Evolutionary conservation across 768 basidiomycete genomes (phyloP).

Genomic region (Mycena belliarum): DNA sequence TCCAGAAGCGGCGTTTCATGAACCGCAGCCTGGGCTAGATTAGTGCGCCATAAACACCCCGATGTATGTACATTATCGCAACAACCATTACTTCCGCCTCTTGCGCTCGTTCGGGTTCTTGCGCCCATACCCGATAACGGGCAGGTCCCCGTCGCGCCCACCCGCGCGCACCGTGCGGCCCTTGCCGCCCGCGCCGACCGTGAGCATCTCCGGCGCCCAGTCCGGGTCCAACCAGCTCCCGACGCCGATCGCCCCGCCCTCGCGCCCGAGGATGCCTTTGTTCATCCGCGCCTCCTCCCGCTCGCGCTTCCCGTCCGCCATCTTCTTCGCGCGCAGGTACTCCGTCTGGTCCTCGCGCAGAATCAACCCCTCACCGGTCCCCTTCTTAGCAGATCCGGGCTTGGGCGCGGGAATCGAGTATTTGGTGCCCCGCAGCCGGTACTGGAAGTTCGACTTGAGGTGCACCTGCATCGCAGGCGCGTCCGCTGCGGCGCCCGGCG

Average conservation of each 20-base stretch:
- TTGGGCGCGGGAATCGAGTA: conserved; percentile 93
- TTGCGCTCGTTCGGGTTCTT: conserved; percentile 88
- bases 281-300: conserved; percentile 79
- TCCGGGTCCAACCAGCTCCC: conserved; percentile 96
- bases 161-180: conserved; percentile 54
- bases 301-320: conserved; percentile 67
- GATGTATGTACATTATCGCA: conserved; percentile 19
- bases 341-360: conserved; percentile 91
- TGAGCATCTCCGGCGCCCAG: conserved; percentile 84
- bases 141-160: conserved; percentile 69
- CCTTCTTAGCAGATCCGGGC: conserved; percentile 82
- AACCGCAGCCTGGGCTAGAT: conserved; percentile 81
- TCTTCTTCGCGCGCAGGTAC: conserved; percentile 81
- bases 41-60: conserved; percentile 32
- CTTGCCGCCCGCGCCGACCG: conserved; percentile 67
- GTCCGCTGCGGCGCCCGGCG: conserved; percentile 59
- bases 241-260: conserved; percentile 51
- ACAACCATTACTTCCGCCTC: conserved; percentile 48
- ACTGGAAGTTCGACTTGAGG: conserved; percentile 95
- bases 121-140: conserved; percentile 82
- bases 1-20: conserved; percentile 97
- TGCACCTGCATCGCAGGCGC: conserved; percentile 82
- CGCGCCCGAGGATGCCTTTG: conserved; percentile 57
- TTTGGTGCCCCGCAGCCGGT: conserved; percentile 85
- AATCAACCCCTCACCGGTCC: conserved; percentile 80